Evolutionary conservation across 202 grass and related monocot species (phyloP).

Genomic region (Musa balbisiana): DNA sequence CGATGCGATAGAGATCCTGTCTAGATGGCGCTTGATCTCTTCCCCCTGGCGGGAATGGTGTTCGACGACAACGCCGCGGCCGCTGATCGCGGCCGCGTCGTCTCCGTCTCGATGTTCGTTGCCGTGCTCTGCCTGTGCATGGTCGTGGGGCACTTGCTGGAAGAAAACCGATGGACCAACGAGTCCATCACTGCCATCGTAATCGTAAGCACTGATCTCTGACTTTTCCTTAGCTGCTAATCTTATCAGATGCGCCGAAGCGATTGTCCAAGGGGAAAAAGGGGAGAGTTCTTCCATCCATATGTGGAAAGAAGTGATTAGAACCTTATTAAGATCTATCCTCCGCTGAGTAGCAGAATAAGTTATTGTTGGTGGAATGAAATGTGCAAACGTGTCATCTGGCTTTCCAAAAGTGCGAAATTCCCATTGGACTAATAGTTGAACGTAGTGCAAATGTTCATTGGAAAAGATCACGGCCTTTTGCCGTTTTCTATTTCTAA

Average conservation of each 20-base stretch:
- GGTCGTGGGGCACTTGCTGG: constrained; percentile 4
- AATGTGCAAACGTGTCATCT: no score
- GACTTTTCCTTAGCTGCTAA: not conserved
- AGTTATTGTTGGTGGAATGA: no score
- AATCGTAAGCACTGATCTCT: constrained; percentile 1
- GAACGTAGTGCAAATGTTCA: no score
- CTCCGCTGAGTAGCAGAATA: no score
- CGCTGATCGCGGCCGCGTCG: not conserved
- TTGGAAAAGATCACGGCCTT: no score
- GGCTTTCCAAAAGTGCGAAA: no score
- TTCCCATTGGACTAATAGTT: no score
- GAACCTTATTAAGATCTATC: not conserved
- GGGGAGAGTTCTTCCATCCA: not conserved
- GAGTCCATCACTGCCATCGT: constrained; percentile 5
- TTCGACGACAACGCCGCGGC: not conserved
- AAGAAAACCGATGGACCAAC: constrained; percentile 14
- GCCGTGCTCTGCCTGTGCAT: constrained; percentile 15
- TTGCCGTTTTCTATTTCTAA: no score
- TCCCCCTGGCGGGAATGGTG: not conserved
- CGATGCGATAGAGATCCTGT: not conserved
- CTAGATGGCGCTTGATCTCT: not conserved
- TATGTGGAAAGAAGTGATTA: not conserved
- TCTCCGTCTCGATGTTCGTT: constrained; percentile 13
- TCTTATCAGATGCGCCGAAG: not conserved
- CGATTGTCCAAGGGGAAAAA: not conserved